Evolutionary conservation across 139 green algal genomes (phyloP), one percentile per base, ranked within the genome.

Genomic region (Desmodesmus armatus): DNA sequence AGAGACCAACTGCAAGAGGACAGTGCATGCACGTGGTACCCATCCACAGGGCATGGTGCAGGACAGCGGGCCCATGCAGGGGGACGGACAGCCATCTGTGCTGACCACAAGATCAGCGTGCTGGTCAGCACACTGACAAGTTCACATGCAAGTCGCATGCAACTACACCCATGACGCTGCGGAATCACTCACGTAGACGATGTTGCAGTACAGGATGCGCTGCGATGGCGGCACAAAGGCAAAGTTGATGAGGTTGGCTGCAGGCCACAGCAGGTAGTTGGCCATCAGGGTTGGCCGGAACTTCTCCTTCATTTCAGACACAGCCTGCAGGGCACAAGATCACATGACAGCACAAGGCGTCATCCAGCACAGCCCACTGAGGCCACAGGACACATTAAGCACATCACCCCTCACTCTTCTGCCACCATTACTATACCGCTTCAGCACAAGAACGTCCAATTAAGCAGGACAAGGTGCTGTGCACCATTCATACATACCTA

Each of bases 201-300:
- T 65, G 69, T 94, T 94, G 49, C 88, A 84, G 69, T 91, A 94
- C 11, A 94, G 86, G 35, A 93, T 81, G 55, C 91, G 89, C 80
- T 92, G 87, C 51, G 88, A 60, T 37, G 80, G 60, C 19, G 91
- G 89, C 41, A 93, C 85, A 29, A 91, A 86, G 6, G 83, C 86
- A 71, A 94, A 94, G 88, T 93, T 94, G 85, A 94, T 71, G 25
- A 92, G 35, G 44, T 91, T 85, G 19, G 91, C 91, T 2, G 69
- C 87, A 5, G 91, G 91, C 91, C 91, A 94, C 58, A 94, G 79
- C 51, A 86, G n/a, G 66, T 94, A 93, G 73, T 87, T 88, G 47
- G 79, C 82, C 49, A 79, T 84, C 19, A 93, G 60, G 15, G 89
- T 83, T 2, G 79, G 78, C 33, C 85, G 27, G 58, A 92, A 79